Percentiles rank a stretch among this genome's conserved stretches.
phyloP scores from a whole-genome alignment of 2,329 filamentous ascomycete species.

The Cordyceps pruinosa region DNA sequence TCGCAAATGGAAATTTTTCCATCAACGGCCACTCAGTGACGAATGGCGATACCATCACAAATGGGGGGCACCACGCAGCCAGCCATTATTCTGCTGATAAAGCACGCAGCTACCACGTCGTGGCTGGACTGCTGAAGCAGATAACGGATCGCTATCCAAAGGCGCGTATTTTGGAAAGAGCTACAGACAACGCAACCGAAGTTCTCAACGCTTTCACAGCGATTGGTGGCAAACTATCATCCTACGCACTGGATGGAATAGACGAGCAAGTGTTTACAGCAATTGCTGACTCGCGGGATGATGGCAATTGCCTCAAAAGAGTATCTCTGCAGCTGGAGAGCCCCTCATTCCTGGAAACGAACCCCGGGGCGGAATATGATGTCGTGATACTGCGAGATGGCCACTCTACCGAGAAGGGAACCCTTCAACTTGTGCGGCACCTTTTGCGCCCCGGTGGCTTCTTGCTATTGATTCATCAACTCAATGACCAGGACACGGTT shows the following conservation, averaged over 20 bases:
- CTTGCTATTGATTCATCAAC: neutral
- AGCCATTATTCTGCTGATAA: neutral
- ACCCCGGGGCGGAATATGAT: neutral
- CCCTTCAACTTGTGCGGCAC: neutral
- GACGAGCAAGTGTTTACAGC: neutral
- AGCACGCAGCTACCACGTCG: neutral
- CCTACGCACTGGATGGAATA: neutral
- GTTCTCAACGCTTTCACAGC: neutral
- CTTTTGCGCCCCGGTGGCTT: neutral
- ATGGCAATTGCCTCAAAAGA: neutral
- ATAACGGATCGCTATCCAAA: constrained; percentile 9
- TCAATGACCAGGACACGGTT: no score
- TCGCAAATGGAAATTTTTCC: neutral
- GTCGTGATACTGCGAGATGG: neutral
- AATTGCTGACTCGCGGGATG: neutral
- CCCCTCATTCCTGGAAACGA: neutral
- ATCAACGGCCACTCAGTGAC: neutral
- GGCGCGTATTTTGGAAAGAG: neutral
- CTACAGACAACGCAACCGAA: neutral
- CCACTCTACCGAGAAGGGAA: neutral
- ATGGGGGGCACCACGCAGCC: neutral
- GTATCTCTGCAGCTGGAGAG: neutral
- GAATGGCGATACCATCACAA: neutral
- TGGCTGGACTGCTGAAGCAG: constrained; percentile 3
- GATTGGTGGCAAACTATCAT: neutral